These are phyloP conservation scores for Nidula microcarpa DNA, from an alignment of 768 basidiomycete species.

Conservation along the genomic window DNA sequence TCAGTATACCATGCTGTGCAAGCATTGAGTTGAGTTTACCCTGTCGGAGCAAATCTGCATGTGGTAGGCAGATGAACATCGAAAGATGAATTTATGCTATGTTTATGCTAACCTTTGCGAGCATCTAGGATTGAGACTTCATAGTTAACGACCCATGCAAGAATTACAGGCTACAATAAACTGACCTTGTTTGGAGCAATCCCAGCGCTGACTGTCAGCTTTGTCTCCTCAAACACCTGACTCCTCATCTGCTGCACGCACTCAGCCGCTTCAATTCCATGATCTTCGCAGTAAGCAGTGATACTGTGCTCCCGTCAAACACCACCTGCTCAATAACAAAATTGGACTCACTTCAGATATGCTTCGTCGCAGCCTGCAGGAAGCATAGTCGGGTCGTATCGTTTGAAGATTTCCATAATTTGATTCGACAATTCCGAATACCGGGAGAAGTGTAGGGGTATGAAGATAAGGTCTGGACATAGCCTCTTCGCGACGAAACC, in stretches of 20 bases:
- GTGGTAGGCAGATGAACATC: neutral
- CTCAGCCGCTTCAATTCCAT: constrained; percentile 60
- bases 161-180: constrained; percentile 9
- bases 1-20: neutral
- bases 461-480: constrained; percentile 81
- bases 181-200: constrained; percentile 91
- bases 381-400: constrained; percentile 75
- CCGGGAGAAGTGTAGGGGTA: constrained; percentile 52
- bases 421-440: constrained; percentile 69
- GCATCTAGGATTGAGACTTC: constrained; percentile 50
- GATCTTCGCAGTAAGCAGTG: constrained; percentile 74
- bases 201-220: constrained; percentile 89
- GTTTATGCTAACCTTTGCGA: constrained; percentile 72
- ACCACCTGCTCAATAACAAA: constrained; percentile 4
- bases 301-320: constrained; percentile 44
- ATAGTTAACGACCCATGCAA: neutral
- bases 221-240: constrained; percentile 72
- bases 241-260: constrained; percentile 79
- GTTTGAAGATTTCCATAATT: constrained; percentile 66
- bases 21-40: constrained; percentile 26
- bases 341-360: constrained; percentile 72
- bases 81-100: neutral
- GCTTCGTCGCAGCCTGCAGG: constrained; percentile 87
- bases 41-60: constrained; percentile 89
- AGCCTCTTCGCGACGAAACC: constrained; percentile 93